Base-by-base conservation (phyloP, 139 green algal species). In the Zygnema circumcarinatum region DNA sequence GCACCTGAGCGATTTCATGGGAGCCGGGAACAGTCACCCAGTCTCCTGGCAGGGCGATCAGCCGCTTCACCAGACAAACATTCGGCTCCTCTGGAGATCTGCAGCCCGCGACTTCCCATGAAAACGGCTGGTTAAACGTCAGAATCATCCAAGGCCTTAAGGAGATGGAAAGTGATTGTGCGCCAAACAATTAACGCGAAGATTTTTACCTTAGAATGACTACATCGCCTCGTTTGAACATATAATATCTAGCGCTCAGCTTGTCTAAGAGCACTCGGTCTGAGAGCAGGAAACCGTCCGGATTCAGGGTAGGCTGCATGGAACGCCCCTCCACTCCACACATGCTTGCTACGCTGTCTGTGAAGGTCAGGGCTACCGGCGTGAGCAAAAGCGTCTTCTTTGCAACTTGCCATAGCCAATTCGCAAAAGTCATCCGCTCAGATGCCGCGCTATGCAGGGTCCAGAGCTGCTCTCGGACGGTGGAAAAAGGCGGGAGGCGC, bases 21-120 rank as follows among this genome's bases (percentile, higher is more conserved):
- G 22, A 2, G 33, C 86, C 87, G 7, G 87, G 87, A 38, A 90
- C 38, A 90, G 91, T 87, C 1, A 98, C 85, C 83, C 92, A 93
- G 84, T 98, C 95, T 0, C 94, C 93, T 84, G 97, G 94, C 41
- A 98, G 42, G 0, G 86, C 95, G 1, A 97, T 89, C 67, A 98
- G 38, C 1, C 95, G 92, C 83, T 96, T 96, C 16, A 97, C 86
- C 0, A 98, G 87, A 40, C 92, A 88, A 78, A 89, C 87, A 41
- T 92, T 74, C 0, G 95, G 95, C 32, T 96, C 84, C 31, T 94
- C 92, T 7, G 95, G 95, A 0, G 86, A 90, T 21, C 86, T 90
- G 86, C 47, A 62, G 7, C 47, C 7, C 7, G 16, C 47, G 16
- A 16, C 47, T 16, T 62, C 47, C 47, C 16, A 25, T 62, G 7